Conservation (phyloP, 805 yeast species). For the Kregervanrija pseudodelftensis region DNA sequence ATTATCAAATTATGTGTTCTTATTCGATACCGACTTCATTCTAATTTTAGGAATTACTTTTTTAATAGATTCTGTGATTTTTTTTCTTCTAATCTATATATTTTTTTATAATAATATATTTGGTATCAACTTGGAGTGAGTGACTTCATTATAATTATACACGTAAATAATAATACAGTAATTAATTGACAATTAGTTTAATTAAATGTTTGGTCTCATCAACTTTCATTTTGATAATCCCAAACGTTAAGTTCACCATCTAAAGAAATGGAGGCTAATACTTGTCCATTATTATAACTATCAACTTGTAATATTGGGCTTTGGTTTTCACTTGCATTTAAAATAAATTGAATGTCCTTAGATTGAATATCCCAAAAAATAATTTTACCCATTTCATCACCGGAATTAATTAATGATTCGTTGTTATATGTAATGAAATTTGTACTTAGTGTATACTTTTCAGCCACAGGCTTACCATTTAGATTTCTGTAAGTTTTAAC, state of each 20-base stretch:
- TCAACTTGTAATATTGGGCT: slow-evolving; percentile 36
- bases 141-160: neutral
- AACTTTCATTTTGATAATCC: slow-evolving; percentile 8
- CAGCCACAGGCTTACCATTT: slow-evolving; percentile 31
- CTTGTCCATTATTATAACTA: slow-evolving; percentile 29
- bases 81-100: slow-evolving; percentile 6
- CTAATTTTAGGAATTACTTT: neutral
- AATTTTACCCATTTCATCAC: slow-evolving; percentile 49
- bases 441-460: slow-evolving; percentile 46
- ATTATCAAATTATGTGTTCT: neutral
- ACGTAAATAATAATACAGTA: neutral
- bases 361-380: slow-evolving; percentile 64
- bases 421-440: slow-evolving; percentile 37
- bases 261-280: slow-evolving; percentile 27
- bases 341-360: slow-evolving; percentile 35
- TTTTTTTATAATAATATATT: slow-evolving; percentile 4
- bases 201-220: slow-evolving; percentile 2
- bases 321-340: slow-evolving; percentile 13
- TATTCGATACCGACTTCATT: neutral
- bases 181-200: neutral
- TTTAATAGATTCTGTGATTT: neutral
- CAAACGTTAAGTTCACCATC: slow-evolving; percentile 25
- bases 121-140: too few relatives aligned
- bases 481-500: slow-evolving; percentile 50
- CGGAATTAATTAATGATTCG: slow-evolving; percentile 45